Base-by-base conservation (phyloP, 768 basidiomycete genomes). In the Austroboletus festivus region DNA sequence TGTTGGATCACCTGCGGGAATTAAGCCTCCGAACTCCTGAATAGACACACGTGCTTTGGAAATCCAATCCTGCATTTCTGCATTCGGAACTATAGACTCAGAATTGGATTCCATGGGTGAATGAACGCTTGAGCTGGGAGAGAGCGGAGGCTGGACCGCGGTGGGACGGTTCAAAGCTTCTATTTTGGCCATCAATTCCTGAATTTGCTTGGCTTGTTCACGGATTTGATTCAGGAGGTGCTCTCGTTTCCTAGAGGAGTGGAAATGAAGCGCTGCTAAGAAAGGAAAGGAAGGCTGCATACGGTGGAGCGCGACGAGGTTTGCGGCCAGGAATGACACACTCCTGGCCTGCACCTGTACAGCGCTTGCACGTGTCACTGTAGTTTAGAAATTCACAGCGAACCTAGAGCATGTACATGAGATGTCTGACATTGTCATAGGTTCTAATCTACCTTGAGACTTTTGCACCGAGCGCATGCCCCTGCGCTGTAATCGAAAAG, bases 321-420 rank as follows among this genome's bases (percentile, higher is more conserved):
- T 88, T 90, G 52, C 85, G 76, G n/a, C 87, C 88, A n/a, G 88
- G 88, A 42, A 86, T 87, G 35, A 83, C 69, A 55, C 88, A 91
- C 44, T 87, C 85, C 47, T 86, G 82, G 6, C 78, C 79, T 10
- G 83, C 84, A 51, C 80, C 79, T 46, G 78, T 65, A 58, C 88
- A 91, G 11, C 88, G 82, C 60, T 80, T 87, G 67, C 88, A 91
- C 3, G 81, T 80, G 57, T 89, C 86, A 13, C 75, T 79, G 42
- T 86, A 83, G 13, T 78, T 78, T 62, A 73, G 80, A 66, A 87
- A 85, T 65, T 89, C 87, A 63, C 88, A 91, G 55, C 78, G 82
- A 48, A 89, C 87, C 74, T 88, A 74, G 52, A 70, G 35, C 22
- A 59, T 2, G 44, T 8, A 33, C 1, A 9, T 53, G 18, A 53